Percentiles rank a stretch among this genome's conserved stretches.
Evolutionary conservation across 2,329 filamentous ascomycete species (phyloP).

Genomic region (Ambrosiella xylebori): DNA sequence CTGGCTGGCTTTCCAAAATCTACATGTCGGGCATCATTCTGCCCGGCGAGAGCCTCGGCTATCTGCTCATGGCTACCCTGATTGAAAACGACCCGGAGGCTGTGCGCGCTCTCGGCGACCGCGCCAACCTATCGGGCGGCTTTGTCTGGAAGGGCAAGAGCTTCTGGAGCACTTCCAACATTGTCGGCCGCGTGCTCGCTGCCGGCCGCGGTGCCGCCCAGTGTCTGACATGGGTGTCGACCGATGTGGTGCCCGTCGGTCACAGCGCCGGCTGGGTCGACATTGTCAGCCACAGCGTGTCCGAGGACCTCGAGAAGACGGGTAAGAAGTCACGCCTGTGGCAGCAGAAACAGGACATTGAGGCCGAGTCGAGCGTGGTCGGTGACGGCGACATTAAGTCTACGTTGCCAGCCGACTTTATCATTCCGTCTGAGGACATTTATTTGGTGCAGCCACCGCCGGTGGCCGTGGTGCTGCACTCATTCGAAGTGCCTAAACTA

Average conservation of each 20-base stretch:
- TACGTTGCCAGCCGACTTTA: constrained; percentile 43
- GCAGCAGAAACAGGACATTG: constrained; percentile 37
- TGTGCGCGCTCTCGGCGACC: constrained; percentile 38
- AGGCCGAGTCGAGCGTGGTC: constrained; percentile 42
- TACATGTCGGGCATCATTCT: constrained; percentile 49
- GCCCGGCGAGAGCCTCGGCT: constrained; percentile 44
- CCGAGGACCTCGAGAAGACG: constrained; percentile 32
- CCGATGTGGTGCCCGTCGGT: constrained; percentile 36
- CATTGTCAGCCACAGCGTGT: constrained; percentile 35
- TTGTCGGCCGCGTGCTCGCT: constrained; percentile 47
- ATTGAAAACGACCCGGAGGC: constrained; percentile 47
- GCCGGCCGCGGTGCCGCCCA: constrained; percentile 44
- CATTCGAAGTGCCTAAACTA: constrained; percentile 29
- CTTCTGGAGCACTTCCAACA: constrained; percentile 51
- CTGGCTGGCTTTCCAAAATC: constrained; percentile 51
- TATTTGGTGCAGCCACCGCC: constrained; percentile 31
- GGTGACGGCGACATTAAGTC: constrained; percentile 37
- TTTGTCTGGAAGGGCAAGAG: constrained; percentile 47
- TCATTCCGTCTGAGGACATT: constrained; percentile 39
- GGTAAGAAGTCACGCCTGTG: constrained; percentile 42
- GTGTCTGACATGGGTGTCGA: constrained; percentile 53
- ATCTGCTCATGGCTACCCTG: constrained; percentile 48
- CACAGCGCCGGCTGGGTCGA: constrained; percentile 39
- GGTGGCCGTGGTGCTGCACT: constrained; percentile 31
- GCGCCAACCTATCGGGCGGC: constrained; percentile 45